phyloP scores from a whole-genome alignment of 768 basidiomycete species.

The Mycena maculata region DNA sequence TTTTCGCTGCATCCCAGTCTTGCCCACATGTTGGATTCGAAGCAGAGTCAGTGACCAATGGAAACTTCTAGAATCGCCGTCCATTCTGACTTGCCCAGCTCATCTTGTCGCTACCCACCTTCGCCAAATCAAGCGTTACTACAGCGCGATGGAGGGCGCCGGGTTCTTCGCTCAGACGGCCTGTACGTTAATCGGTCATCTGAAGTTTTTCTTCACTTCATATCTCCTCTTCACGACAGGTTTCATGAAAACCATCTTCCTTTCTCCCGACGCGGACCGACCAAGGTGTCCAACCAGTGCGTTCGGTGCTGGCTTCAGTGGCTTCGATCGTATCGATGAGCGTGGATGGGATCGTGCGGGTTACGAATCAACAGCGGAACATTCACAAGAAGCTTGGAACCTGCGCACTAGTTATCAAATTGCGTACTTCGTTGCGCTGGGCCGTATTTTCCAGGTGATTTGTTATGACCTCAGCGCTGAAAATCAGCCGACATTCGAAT shows the following conservation, averaged over 20 bases:
- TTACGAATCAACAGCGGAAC: conserved; percentile 4
- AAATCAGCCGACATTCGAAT: not conserved
- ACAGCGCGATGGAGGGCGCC: conserved; percentile 24
- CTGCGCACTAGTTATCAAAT: conserved; percentile 27
- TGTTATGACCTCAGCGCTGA: too few relatives aligned
- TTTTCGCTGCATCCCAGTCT: conserved; percentile 13
- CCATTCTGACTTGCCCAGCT: conserved; percentile 11
- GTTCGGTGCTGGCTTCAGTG: conserved; percentile 33
- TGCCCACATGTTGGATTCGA: not conserved
- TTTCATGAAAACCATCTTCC: not conserved
- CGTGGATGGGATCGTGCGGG: conserved; percentile 32
- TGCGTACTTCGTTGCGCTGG: conserved; percentile 29
- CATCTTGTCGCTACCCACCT: conserved; percentile 13
- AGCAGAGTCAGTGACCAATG: conserved; percentile 13
- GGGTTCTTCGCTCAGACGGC: conserved; percentile 26
- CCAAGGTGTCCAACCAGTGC: conserved; percentile 16
- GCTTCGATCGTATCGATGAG: conserved; percentile 29
- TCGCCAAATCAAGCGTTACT: conserved; percentile 13
- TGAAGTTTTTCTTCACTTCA: not conserved
- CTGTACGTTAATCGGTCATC: not conserved
- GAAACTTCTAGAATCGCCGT: not conserved
- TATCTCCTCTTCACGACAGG: too few relatives aligned
- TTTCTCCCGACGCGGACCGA: not conserved
- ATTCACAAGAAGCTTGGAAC: conserved; percentile 23
- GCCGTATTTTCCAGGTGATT: conserved; percentile 28